Percentiles rank a stretch among this genome's conserved stretches.
phyloP scores from a whole-genome alignment of 2,329 filamentous ascomycete species.

The Fusarium siculi region DNA sequence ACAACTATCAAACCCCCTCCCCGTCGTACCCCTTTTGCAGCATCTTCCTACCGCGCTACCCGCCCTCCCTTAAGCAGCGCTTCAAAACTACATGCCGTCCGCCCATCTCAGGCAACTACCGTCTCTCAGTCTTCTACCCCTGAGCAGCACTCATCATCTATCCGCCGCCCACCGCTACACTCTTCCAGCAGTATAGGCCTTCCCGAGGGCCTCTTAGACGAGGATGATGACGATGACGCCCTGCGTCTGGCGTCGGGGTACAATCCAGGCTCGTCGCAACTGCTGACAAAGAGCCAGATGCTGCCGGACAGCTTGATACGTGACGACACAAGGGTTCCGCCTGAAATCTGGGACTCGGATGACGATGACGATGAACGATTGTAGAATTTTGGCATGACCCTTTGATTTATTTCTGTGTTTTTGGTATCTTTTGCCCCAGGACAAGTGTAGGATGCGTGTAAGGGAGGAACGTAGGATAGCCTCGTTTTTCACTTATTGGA shows the following conservation, averaged over 20 bases:
- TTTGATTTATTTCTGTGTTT: background rate
- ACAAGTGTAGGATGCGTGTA: background rate
- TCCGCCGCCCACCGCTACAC: slow-evolving; percentile 23
- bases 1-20: slow-evolving; percentile 33
- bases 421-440: background rate
- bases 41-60: slow-evolving; percentile 33
- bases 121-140: slow-evolving; percentile 51
- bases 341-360: slow-evolving; percentile 54
- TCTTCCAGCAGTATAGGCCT: slow-evolving; percentile 44
- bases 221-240: slow-evolving; percentile 45
- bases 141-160: slow-evolving; percentile 32
- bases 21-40: slow-evolving; percentile 17
- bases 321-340: slow-evolving; percentile 48
- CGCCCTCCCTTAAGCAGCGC: slow-evolving; percentile 27
- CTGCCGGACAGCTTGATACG: slow-evolving; percentile 59
- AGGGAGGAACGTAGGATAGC: background rate
- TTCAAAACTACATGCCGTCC: slow-evolving; percentile 23
- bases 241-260: slow-evolving; percentile 20
- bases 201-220: slow-evolving; percentile 24
- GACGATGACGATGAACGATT: slow-evolving; percentile 42
- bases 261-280: slow-evolving; percentile 54
- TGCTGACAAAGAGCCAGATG: slow-evolving; percentile 63
- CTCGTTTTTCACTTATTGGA: background rate
- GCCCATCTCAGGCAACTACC: slow-evolving; percentile 52
- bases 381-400: slow-evolving; percentile 9